These are phyloP conservation scores for Massarina eburnea DNA, from an alignment of 2,329 filamentous ascomycete genomes.

Conservation along the genomic window DNA sequence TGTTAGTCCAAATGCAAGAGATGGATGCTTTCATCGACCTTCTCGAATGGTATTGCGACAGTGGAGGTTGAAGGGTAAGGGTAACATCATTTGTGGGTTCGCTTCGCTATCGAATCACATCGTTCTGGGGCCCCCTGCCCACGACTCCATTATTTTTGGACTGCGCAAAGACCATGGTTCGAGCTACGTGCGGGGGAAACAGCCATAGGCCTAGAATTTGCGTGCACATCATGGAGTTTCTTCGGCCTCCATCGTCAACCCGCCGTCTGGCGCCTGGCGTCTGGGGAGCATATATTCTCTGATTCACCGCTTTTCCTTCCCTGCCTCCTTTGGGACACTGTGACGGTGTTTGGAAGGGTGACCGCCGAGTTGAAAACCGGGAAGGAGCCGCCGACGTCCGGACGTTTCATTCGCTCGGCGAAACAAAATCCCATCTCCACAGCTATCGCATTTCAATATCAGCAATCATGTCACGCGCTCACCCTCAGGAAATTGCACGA, in stretches of 20 bases:
- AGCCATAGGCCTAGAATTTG: neutral
- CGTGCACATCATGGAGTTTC: neutral
- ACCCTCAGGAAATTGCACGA: neutral
- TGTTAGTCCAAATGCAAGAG: neutral
- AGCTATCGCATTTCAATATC: conserved; percentile 12
- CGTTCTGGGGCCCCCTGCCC: neutral
- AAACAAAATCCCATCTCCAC: conserved; percentile 18
- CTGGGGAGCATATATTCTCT: too few species aligned
- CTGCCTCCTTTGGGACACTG: too few species aligned
- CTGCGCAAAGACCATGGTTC: conserved; percentile 20
- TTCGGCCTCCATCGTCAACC: neutral
- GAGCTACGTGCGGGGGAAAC: conserved; percentile 6
- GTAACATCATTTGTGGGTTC: neutral
- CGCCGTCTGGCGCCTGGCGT: too few species aligned
- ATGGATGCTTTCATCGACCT: neutral
- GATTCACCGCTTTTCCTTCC: too few species aligned
- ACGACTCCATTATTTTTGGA: neutral
- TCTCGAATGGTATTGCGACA: neutral
- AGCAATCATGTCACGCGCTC: neutral
- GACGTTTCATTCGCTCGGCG: neutral
- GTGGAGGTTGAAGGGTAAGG: neutral
- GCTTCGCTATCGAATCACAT: conserved; percentile 4
- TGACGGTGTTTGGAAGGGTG: neutral
- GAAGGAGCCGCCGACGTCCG: neutral
- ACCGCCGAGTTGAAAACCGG: neutral